Conservation (phyloP, 139 green algal genomes). For the Chlorokybus atmophyticus region DNA sequence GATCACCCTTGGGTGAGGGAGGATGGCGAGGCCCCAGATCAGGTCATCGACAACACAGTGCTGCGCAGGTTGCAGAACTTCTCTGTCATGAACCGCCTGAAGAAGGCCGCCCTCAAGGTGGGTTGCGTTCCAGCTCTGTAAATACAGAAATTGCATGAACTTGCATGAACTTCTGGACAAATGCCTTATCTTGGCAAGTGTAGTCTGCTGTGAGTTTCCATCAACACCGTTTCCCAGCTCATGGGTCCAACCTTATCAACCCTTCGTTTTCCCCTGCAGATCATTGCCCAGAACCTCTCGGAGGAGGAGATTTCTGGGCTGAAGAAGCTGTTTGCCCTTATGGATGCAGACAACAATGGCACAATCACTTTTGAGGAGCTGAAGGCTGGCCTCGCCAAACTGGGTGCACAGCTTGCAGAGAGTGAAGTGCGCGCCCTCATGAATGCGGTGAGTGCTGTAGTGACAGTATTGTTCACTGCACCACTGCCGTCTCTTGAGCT, state of each 20-base stretch:
- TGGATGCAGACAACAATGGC: constrained; percentile 44
- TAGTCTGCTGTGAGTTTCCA: no score
- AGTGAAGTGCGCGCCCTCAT: constrained; percentile 62
- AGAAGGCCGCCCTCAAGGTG: constrained; percentile 77
- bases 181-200: no score
- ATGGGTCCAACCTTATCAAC: no score
- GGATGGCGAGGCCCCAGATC: constrained; percentile 56
- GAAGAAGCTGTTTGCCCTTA: constrained; percentile 39
- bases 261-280: no score
- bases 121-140: no score
- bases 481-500: no score
- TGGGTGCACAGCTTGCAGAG: constrained; percentile 15
- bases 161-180: no score
- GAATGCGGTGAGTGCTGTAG: constrained; percentile 28
- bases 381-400: constrained; percentile 26
- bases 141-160: no score
- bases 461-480: no score
- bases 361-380: constrained; percentile 47
- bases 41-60: constrained; percentile 62
- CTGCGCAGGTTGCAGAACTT: constrained; percentile 77
- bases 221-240: no score
- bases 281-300: constrained; percentile 40
- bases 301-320: constrained; percentile 42
- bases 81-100: constrained; percentile 87
- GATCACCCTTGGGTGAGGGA: constrained; percentile 83